These are phyloP conservation scores for Fonsecaea monophora DNA, from an alignment of 2,329 filamentous ascomycete species.

Conservation along the genomic window DNA sequence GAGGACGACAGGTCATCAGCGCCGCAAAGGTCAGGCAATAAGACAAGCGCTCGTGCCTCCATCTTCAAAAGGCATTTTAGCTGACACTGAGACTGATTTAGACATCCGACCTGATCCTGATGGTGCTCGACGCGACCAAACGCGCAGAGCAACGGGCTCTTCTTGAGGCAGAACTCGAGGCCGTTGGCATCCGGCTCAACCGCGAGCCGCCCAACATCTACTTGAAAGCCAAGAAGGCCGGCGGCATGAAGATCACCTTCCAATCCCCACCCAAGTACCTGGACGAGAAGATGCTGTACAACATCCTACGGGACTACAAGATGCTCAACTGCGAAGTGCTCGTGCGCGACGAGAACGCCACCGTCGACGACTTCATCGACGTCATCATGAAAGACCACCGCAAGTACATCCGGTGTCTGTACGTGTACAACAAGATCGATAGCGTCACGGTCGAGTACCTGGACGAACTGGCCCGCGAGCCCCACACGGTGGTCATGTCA, in stretches of 20 bases:
- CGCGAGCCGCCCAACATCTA: slow-evolving; percentile 96
- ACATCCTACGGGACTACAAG: slow-evolving; percentile 98
- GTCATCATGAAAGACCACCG: slow-evolving; percentile 99
- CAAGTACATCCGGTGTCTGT: slow-evolving; percentile 93
- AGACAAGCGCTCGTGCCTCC: too few species aligned
- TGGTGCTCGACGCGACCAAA: slow-evolving; percentile 97
- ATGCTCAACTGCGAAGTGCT: slow-evolving; percentile 97
- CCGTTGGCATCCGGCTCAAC: slow-evolving; percentile 93
- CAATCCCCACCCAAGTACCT: slow-evolving; percentile 84
- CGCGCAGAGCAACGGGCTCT: slow-evolving; percentile 89
- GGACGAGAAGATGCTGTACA: slow-evolving; percentile 98
- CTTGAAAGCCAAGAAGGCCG: slow-evolving; percentile 91
- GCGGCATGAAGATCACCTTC: slow-evolving; percentile 99
- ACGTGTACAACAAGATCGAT: slow-evolving; percentile 99
- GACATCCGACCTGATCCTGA: slow-evolving; percentile 79
- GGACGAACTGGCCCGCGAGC: slow-evolving; percentile 88
- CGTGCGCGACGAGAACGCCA: slow-evolving; percentile 90
- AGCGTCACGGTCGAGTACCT: slow-evolving; percentile 91
- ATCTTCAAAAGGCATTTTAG: too few species aligned
- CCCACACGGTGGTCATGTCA: slow-evolving; percentile 94
- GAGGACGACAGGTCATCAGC: slow-evolving; percentile 94
- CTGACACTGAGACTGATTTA: background rate
- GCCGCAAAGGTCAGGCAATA: slow-evolving; percentile 73
- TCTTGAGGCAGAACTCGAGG: slow-evolving; percentile 89
- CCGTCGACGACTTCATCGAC: slow-evolving; percentile 98